Conservation (phyloP, 2,329 filamentous ascomycete species). For the Fusarium denticulatum region DNA sequence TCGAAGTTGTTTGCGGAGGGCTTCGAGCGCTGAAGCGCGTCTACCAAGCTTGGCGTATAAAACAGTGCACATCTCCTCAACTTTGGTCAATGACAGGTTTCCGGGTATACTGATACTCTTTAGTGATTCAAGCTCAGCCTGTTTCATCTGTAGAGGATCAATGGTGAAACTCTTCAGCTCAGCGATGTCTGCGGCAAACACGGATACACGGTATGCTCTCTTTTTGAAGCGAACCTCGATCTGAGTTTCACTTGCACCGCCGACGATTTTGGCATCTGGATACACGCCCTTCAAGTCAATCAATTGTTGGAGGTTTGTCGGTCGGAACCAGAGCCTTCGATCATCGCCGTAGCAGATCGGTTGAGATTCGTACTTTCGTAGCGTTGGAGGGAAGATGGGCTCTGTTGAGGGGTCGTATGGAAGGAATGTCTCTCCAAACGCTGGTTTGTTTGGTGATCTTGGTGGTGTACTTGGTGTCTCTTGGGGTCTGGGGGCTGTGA, state of each 20-base stretch:
- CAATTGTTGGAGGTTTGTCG: not conserved
- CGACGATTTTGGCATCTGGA: not conserved
- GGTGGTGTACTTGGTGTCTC: not conserved
- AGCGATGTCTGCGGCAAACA: not conserved
- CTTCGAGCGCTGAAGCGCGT: not conserved
- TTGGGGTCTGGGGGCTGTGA: not conserved
- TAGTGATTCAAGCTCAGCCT: not conserved
- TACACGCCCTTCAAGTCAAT: not conserved
- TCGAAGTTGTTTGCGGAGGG: not conserved
- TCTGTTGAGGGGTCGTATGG: not conserved
- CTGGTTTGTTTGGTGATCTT: not conserved
- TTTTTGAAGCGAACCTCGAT: constrained; percentile 3
- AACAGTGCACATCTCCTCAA: not conserved
- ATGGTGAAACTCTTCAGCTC: not conserved
- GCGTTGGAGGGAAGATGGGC: not conserved
- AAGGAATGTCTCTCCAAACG: not conserved
- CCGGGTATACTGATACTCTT: not conserved
- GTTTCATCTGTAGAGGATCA: not conserved
- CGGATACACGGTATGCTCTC: not conserved
- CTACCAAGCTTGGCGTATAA: not conserved
- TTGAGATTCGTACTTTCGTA: not conserved
- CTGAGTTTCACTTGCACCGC: not conserved
- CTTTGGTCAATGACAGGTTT: not conserved
- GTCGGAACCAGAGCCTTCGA: not conserved
- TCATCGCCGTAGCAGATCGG: not conserved